Evolutionary conservation across 495 filamentous ascomycete genomes (phyloP).

Genomic region (Tirmania nivea): DNA sequence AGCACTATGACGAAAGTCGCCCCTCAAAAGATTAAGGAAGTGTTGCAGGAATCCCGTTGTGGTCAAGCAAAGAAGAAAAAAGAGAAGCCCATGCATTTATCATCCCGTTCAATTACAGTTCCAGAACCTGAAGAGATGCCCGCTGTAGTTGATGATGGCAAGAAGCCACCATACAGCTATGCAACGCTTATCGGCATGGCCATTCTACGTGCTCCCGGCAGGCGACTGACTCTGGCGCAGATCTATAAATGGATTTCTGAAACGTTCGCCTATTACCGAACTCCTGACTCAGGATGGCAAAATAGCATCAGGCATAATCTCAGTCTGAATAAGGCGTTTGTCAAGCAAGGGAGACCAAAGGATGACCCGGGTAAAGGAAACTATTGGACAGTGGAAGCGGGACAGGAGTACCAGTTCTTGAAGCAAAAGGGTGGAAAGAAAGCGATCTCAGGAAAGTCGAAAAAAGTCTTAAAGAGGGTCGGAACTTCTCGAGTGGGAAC

Average conservation of each 20-base stretch:
- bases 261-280: conserved; percentile 69
- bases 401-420: conserved; percentile 68
- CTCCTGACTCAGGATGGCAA: conserved; percentile 76
- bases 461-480: neutral
- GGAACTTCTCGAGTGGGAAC: neutral
- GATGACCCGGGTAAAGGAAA: conserved; percentile 97
- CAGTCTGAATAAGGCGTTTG: conserved; percentile 92
- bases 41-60: too few species aligned
- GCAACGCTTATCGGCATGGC: conserved; percentile 94
- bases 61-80: neutral
- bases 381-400: conserved; percentile 85
- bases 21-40: neutral
- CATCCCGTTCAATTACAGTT: conserved; percentile 22
- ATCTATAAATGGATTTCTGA: conserved; percentile 99
- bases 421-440: conserved; percentile 54
- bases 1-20: neutral
- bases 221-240: conserved; percentile 74
- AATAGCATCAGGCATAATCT: conserved; percentile 98
- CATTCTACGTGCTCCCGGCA: conserved; percentile 66
- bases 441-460: neutral
- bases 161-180: conserved; percentile 79
- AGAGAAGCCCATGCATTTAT: neutral
- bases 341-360: conserved; percentile 88
- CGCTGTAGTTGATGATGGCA: conserved; percentile 59
- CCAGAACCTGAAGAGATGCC: conserved; percentile 63